Evolutionary conservation across 139 green algal species (phyloP).

Genomic region (Chlorella sorokiniana): DNA sequence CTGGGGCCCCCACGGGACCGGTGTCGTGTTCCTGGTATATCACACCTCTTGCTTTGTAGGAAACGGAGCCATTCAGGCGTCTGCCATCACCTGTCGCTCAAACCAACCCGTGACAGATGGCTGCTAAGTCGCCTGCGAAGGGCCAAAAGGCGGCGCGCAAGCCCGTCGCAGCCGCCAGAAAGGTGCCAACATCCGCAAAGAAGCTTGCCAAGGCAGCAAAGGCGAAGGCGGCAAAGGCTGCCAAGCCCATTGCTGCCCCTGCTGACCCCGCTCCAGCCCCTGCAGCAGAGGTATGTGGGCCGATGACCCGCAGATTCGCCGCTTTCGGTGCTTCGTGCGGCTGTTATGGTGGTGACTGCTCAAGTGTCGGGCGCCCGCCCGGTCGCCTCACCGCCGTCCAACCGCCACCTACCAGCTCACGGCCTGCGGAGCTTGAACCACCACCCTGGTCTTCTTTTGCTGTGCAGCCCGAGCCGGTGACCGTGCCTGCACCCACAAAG

Average conservation of each 20-base stretch:
- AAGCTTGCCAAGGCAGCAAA: slow-evolving; percentile 31
- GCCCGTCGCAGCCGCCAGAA: not conserved
- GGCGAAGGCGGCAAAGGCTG: not conserved
- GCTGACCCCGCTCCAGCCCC: not conserved
- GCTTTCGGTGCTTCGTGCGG: no score
- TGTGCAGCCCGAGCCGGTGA: not conserved
- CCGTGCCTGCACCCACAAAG: slow-evolving; percentile 7
- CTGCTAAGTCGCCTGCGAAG: slow-evolving; percentile 13
- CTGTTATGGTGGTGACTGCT: no score
- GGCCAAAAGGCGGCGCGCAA: not conserved
- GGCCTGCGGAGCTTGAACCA: no score
- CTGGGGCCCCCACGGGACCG: no score
- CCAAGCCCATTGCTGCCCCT: not conserved
- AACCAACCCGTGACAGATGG: not conserved
- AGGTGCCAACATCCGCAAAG: slow-evolving; percentile 5
- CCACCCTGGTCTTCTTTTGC: no score
- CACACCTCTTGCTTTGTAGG: no score
- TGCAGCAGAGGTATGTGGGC: not conserved
- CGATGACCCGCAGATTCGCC: not conserved
- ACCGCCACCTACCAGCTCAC: not conserved
- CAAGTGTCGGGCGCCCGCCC: no score
- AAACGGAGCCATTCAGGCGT: no score
- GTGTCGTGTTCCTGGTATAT: no score
- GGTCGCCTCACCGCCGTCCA: no score
- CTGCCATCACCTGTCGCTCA: not conserved